Evolutionary conservation across 169 alveolate species (phyloP).

Genomic region (Theileria annulata): DNA sequence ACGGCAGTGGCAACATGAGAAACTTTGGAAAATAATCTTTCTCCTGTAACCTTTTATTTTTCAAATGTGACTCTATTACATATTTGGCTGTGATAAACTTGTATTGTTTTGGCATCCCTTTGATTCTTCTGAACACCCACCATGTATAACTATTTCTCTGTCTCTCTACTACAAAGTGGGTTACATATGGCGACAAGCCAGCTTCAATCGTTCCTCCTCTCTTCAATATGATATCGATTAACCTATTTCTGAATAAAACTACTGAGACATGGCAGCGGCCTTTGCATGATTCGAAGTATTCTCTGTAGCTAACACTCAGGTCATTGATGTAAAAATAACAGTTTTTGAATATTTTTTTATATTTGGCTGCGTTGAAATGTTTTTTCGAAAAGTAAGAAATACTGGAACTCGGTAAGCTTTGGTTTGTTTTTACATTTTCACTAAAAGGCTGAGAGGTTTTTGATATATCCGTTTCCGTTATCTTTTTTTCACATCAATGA

Average conservation of each 20-base stretch:
- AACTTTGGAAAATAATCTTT: conserved; percentile 21
- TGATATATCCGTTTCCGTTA: not conserved
- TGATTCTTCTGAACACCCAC: conserved; percentile 35
- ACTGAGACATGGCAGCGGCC: conserved; percentile 27
- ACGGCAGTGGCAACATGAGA: conserved; percentile 2
- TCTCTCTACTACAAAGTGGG: conserved; percentile 45
- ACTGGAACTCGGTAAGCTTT: not conserved
- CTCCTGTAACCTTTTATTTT: conserved; percentile 26
- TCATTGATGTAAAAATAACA: conserved; percentile 50
- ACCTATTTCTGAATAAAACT: conserved; percentile 23
- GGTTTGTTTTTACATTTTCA: not conserved
- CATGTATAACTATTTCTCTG: conserved; percentile 31
- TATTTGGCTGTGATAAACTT: conserved; percentile 33
- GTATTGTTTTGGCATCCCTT: conserved; percentile 28
- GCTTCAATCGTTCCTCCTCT: conserved; percentile 36
- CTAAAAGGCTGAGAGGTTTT: not conserved
- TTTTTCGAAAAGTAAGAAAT: not conserved
- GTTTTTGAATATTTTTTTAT: conserved; percentile 11
- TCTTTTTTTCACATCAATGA: conserved; percentile 38
- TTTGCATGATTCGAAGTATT: not conserved
- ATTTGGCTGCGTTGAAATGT: not conserved
- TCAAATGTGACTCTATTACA: conserved; percentile 29
- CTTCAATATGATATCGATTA: conserved; percentile 12
- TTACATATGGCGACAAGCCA: conserved; percentile 44
- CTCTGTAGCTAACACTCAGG: conserved; percentile 18